Evolutionary conservation across 2,329 filamentous ascomycete genomes (phyloP), one percentile per base, ranked within the genome.

Genomic region (Aureobasidium mangrovei): DNA sequence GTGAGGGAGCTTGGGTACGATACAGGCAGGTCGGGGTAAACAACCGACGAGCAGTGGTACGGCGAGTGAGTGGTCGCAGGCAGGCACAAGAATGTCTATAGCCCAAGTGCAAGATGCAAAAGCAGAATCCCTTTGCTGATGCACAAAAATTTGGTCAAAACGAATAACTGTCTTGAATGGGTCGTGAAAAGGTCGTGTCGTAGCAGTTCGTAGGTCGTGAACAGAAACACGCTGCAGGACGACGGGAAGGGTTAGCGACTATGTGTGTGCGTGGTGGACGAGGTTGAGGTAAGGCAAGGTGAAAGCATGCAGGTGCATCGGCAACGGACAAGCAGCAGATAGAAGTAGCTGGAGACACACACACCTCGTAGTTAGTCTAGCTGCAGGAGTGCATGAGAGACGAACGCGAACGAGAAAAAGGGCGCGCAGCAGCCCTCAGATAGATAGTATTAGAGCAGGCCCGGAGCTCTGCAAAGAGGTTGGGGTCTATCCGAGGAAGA

Each of bases 401-500:
- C 53, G 53, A 46, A 54, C 53, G 43, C 53, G 44, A 42, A 48
- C 44, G 44, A 54, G 53, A 54, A 54, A 52, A 54, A 54, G 52
- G 52, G 52, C 52, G 52, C 46, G 52, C 43, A 54, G 53, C 53
- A 41, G 42, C 53, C 36, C 53, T 51, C 43, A 54, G 53, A 54
- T 54, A 54, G 53, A 54, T 53, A 53, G 53, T 46, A 48, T 54
- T 54, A 48, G 53, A 54, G 18, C 43, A 46, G 36, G 43, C 53
- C 29, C 42, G 53, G 43, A 54, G 43, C 43, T 54, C 39, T 42
- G 27, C 49, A 47, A 46, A 54, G 53, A 54, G 53, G 53, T 54
- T 54, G 53, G 53, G 53, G 53, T 54, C 53, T 42, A 54, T 54
- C 53, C 53, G 53, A 54, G 53, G 53, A 54, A 36, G 53, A 54